Evolutionary conservation across 1,139 yeast species (phyloP).

Genomic region (Yamadazyma dendronema): DNA sequence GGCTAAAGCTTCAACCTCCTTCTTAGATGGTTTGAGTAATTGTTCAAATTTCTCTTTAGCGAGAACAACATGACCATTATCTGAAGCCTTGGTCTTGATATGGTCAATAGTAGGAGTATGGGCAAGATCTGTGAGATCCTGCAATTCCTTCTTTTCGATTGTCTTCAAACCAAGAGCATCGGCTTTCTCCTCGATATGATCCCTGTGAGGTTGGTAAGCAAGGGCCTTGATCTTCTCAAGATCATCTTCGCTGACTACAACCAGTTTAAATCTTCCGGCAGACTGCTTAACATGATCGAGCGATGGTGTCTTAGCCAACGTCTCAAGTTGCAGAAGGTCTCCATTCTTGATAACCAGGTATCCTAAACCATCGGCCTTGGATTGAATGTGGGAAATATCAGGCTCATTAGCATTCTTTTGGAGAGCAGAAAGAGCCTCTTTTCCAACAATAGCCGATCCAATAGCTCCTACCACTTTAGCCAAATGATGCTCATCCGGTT

Average conservation of each 20-base stretch:
- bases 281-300: slow-evolving; percentile 7
- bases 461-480: slow-evolving; percentile 18
- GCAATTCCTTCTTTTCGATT: slow-evolving; percentile 26
- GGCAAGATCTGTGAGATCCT: slow-evolving; percentile 6
- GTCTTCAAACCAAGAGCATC: slow-evolving; percentile 30
- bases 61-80: slow-evolving; percentile 10
- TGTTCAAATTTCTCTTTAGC: slow-evolving; percentile 6
- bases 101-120: background rate
- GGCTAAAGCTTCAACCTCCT: slow-evolving; percentile 12
- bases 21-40: slow-evolving; percentile 14
- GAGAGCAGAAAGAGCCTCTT: slow-evolving; percentile 17
- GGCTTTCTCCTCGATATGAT: slow-evolving; percentile 22
- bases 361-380: slow-evolving; percentile 18
- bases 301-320: slow-evolving; percentile 3
- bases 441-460: slow-evolving; percentile 23
- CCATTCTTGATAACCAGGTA: slow-evolving; percentile 18
- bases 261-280: background rate
- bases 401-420: slow-evolving; percentile 22
- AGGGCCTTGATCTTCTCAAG: slow-evolving; percentile 15
- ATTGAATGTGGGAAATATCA: slow-evolving; percentile 17
- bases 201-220: slow-evolving; percentile 25
- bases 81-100: slow-evolving; percentile 10
- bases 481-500: slow-evolving; percentile 29
- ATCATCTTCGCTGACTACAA: slow-evolving; percentile 17
- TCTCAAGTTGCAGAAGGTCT: slow-evolving; percentile 21